phyloP scores from a whole-genome alignment of 106 monocot genomes.

The Chionographis japonica region DNA sequence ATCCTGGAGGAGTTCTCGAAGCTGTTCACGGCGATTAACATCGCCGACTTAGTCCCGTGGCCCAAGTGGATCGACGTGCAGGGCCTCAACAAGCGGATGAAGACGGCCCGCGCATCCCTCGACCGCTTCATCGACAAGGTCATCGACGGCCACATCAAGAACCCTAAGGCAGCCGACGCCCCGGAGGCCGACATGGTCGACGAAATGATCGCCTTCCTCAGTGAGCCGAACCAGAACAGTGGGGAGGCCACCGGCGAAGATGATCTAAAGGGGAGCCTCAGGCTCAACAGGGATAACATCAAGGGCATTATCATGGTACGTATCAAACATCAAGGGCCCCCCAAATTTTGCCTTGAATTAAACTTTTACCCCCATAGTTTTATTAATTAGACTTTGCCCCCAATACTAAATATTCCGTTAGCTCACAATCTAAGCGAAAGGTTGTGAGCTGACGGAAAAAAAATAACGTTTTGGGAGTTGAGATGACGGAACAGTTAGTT shows the following conservation, averaged over 20 bases:
- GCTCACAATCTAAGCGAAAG: too few relatives aligned
- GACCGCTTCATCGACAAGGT: conserved; percentile 77
- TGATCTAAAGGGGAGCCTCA: conserved; percentile 39
- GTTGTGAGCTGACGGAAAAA: too few relatives aligned
- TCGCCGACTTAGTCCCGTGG: conserved; percentile 85
- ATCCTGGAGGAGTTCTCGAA: conserved; percentile 87
- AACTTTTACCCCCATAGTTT: too few relatives aligned
- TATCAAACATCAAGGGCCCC: too few relatives aligned
- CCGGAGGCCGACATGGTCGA: conserved; percentile 83
- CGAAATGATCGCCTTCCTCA: conserved; percentile 77
- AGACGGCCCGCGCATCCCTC: conserved; percentile 37
- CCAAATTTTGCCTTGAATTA: too few relatives aligned
- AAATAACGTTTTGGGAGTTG: too few relatives aligned
- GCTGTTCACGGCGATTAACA: conserved; percentile 77
- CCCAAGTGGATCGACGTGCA: conserved; percentile 55
- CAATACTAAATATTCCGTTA: too few relatives aligned
- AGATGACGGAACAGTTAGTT: too few relatives aligned
- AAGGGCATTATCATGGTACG: conserved; percentile 96
- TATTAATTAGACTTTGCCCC: too few relatives aligned
- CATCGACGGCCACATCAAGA: conserved; percentile 65
- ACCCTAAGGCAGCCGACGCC: conserved; percentile 47
- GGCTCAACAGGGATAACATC: conserved; percentile 76
- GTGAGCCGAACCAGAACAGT: conserved; percentile 4
- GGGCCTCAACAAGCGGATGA: conserved; percentile 55
- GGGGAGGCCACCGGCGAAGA: background rate